A percentile compares a stretch with the other conserved stretches of the same genome.
These are phyloP conservation scores for Halteria grandinella DNA, from an alignment of 73 alveolate species.

Conservation along the genomic window DNA sequence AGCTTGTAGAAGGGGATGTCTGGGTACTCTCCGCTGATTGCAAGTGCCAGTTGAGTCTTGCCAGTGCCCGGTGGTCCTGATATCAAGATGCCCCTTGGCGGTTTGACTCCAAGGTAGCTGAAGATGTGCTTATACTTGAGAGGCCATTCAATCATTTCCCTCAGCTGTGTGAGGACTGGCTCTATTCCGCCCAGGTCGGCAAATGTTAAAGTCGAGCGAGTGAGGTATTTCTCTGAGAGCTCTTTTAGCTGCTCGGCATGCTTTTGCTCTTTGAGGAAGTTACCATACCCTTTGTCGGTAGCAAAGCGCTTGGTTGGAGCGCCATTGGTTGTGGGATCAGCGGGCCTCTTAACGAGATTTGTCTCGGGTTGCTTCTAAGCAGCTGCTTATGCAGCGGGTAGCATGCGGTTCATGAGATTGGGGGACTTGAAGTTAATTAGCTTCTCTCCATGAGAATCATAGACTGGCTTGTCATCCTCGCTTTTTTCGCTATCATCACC, in stretches of 20 bases:
- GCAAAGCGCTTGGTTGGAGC: neutral
- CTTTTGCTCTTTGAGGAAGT: neutral
- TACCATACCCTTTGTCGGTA: neutral
- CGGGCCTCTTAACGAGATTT: conserved; percentile 2
- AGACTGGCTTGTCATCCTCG: conserved; percentile 24
- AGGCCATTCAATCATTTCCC: conserved; percentile 90
- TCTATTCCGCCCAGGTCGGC: conserved; percentile 82
- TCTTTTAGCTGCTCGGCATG: neutral
- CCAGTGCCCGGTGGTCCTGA: conserved; percentile 99
- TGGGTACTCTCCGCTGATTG: conserved; percentile 87
- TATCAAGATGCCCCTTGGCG: conserved; percentile 95
- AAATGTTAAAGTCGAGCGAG: neutral
- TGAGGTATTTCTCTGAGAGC: conserved; percentile 16
- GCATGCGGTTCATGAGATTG: conserved; percentile 22
- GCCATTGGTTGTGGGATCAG: neutral
- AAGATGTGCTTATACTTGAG: conserved; percentile 84
- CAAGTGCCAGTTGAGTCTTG: conserved; percentile 93
- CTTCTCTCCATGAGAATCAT: neutral
- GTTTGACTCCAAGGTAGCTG: conserved; percentile 87
- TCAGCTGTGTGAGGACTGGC: conserved; percentile 76
- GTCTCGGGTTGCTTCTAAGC: neutral
- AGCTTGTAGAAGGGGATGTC: conserved; percentile 91
- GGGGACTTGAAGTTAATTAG: neutral
- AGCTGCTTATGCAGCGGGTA: conserved; percentile 3
- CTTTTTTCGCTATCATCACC: conserved; percentile 4